These are phyloP conservation scores for Cutaneotrichosporon cavernicola DNA, from an alignment of 1,284 basidiomycete species.

Conservation along the genomic window DNA sequence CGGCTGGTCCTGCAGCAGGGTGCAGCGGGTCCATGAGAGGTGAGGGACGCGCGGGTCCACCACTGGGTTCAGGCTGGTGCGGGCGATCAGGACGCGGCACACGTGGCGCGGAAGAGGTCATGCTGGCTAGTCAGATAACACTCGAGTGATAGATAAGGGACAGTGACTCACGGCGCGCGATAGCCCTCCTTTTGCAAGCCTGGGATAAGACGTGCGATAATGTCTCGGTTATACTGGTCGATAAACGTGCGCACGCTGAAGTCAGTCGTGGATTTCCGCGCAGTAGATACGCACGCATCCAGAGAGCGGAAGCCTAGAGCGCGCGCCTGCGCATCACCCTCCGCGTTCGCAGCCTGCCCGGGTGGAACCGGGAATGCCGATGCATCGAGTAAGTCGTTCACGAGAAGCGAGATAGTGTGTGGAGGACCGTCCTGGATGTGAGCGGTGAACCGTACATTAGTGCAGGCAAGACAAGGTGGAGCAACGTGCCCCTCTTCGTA, in stretches of 20 bases:
- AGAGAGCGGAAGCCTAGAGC: constrained; percentile 40
- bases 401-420: constrained; percentile 47
- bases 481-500: too few relatives aligned
- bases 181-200: constrained; percentile 52
- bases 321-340: constrained; percentile 8
- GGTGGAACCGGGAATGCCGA: constrained; percentile 48
- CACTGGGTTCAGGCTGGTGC: constrained; percentile 12
- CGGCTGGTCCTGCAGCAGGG: constrained; percentile 12
- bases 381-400: constrained; percentile 48
- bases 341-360: background rate
- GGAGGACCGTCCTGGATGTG: constrained; percentile 53
- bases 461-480: background rate
- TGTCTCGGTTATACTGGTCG: constrained; percentile 48
- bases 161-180: constrained; percentile 38
- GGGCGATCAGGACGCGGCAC: constrained; percentile 17
- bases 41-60: constrained; percentile 26
- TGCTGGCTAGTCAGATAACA: constrained; percentile 13
- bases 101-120: background rate
- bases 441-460: background rate
- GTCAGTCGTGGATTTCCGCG: background rate
- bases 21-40: constrained; percentile 30
- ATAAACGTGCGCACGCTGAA: constrained; percentile 51
- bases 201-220: constrained; percentile 54
- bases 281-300: constrained; percentile 30
- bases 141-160: background rate